Evolutionary conservation across 2,329 filamentous ascomycete species (phyloP), one percentile per base, ranked within the genome.

Genomic region (Rutstroemia sydowiana): DNA sequence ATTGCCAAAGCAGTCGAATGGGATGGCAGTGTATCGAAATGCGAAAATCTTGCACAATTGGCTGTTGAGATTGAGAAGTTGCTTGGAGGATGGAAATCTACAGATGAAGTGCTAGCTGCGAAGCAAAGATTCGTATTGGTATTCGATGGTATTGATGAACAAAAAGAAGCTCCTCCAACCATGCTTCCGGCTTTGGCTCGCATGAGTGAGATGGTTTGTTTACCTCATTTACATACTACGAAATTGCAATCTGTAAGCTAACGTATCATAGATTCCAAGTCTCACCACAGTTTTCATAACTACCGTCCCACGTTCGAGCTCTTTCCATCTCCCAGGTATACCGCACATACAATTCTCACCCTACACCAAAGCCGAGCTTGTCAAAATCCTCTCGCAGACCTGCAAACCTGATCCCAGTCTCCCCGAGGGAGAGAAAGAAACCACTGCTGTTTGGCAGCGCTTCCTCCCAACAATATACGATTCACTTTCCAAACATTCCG

Each of bases 381-480:
- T 95, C 48, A 73, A 79, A 37, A 95, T 98, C 58, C 73, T 96
- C 23, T 75, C 83, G n/a, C 71, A 75, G 6, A 71, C 46, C 66
- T 51, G 48, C 42, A 8, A 47, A n/a, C 64, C 76, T 73, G 13
- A 71, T 69, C 3, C 74, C 71, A 45, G 75, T 76, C 58, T 77
- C 72, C 64, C 63, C 3, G 45, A 43, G 3, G 60, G 59, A 2
- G 26, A 75, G 9, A 73, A 78, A 57, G 71, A 75, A 32, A 85
- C 85, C 9, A 66, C 70, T 21, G 85, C 86, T 69, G 78, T 92
- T 14, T 93, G 87, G 86, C 73, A 81, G 13, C 83, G 89, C 41
- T 97, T 95, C 72, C 81, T 85, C 56, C 81, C 81, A 45, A 88
- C 88, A 4, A 82, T 95, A 13, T 93, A 95, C 75, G 93, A 98